Percentiles rank a stretch among this genome's conserved stretches.
Evolutionary conservation across 768 basidiomycete species (phyloP).

Genomic region (Pulveroboletus ravenelii): DNA sequence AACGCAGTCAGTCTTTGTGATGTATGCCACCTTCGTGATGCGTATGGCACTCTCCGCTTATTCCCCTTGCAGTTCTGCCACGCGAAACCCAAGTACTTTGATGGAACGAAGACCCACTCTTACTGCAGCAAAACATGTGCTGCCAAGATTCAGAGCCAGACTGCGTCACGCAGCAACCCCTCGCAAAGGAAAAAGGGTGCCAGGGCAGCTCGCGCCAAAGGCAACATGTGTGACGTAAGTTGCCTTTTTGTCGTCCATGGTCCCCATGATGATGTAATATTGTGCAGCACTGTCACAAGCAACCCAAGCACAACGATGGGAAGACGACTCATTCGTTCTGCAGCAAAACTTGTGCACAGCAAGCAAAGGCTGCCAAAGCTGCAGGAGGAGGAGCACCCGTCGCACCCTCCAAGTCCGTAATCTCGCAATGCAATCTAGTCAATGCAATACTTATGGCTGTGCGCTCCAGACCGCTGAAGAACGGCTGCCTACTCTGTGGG

Average conservation of each 20-base stretch:
- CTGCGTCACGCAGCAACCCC: conserved; percentile 21
- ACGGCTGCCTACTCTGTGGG: conserved; percentile 59
- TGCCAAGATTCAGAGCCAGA: conserved; percentile 39
- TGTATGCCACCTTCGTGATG: conserved; percentile 32
- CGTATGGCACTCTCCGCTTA: conserved; percentile 3
- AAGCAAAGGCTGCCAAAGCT: conserved; percentile 32
- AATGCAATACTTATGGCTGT: conserved; percentile 31
- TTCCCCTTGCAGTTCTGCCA: conserved; percentile 44
- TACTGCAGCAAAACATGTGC: conserved; percentile 58
- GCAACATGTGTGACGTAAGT: conserved; percentile 50
- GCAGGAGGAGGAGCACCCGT: conserved; percentile 20
- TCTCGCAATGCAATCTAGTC: conserved; percentile 17
- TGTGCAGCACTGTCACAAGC: conserved; percentile 50
- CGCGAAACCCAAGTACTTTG: conserved; percentile 50
- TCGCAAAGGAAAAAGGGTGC: conserved; percentile 24
- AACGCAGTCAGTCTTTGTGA: conserved; percentile 43
- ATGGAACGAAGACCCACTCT: conserved; percentile 51
- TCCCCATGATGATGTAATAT: conserved; percentile 1
- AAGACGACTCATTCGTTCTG: conserved; percentile 58
- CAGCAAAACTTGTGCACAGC: conserved; percentile 57
- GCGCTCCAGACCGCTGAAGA: conserved; percentile 32
- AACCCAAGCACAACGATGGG: conserved; percentile 58
- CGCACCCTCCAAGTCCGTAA: conserved; percentile 31
- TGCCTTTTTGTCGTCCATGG: conserved; percentile 6
- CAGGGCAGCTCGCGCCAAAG: conserved; percentile 24